These are phyloP conservation scores for Cicer cuneatum DNA, from an alignment of 306 rosid species.

Conservation along the genomic window DNA sequence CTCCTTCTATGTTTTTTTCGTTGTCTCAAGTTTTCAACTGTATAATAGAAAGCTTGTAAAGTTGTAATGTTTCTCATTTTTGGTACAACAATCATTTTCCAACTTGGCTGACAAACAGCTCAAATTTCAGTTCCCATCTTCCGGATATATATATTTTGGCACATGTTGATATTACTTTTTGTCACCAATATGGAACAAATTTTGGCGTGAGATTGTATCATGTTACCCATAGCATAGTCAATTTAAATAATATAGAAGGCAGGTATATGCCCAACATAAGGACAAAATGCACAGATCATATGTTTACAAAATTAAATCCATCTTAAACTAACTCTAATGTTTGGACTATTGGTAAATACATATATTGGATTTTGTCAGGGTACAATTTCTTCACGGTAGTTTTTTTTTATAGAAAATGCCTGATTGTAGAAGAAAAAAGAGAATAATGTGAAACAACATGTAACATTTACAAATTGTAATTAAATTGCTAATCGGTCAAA, in stretches of 20 bases:
- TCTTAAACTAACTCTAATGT: too few species aligned
- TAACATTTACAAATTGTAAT: too few species aligned
- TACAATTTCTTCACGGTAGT: too few species aligned
- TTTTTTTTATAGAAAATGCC: too few species aligned
- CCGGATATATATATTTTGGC: not conserved
- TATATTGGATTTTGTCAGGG: too few species aligned
- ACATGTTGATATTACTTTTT: not conserved
- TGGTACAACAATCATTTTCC: not conserved
- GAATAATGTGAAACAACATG: too few species aligned
- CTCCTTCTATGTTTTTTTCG: too few species aligned
- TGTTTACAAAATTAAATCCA: conserved; percentile 46
- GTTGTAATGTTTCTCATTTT: not conserved
- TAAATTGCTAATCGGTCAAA: too few species aligned
- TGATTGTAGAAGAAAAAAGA: too few species aligned
- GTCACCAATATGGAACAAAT: not conserved
- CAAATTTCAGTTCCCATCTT: not conserved
- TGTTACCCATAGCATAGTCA: conserved; percentile 19
- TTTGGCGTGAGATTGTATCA: not conserved
- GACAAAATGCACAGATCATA: conserved; percentile 43
- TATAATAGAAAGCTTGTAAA: too few species aligned
- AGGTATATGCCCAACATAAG: conserved; percentile 48
- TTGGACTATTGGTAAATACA: too few species aligned
- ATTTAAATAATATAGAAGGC: conserved; percentile 32
- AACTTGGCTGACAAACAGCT: not conserved
- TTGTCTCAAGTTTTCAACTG: not conserved